phyloP scores from a whole-genome alignment of 2,329 filamentous ascomycete genomes.

The Cladophialophora chaetospira region DNA sequence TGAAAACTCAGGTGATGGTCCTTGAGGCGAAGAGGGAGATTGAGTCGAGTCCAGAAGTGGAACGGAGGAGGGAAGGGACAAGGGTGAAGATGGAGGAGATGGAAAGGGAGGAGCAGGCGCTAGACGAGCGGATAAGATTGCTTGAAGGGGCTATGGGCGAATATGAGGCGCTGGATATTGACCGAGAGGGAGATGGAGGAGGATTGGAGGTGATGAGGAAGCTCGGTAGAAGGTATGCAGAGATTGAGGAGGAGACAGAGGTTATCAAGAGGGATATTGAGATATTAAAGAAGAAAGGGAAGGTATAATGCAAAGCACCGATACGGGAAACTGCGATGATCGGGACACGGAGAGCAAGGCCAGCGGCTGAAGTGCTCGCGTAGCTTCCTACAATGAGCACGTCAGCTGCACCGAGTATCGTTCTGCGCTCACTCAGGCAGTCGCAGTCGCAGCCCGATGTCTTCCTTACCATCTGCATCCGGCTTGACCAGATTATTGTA shows the following conservation, averaged over 20 bases:
- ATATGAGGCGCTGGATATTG: conserved; percentile 38
- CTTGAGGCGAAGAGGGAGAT: conserved; percentile 41
- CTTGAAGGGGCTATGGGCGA: conserved; percentile 39
- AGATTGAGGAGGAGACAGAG: conserved; percentile 43
- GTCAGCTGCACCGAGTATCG: too few relatives aligned
- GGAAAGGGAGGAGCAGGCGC: conserved; percentile 40
- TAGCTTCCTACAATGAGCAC: too few relatives aligned
- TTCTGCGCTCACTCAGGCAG: too few relatives aligned
- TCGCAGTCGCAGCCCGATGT: too few relatives aligned
- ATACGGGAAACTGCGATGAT: not conserved
- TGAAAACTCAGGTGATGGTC: conserved; percentile 25
- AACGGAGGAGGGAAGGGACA: conserved; percentile 40
- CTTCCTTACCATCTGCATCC: too few relatives aligned
- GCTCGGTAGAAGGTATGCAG: conserved; percentile 43
- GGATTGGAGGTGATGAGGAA: conserved; percentile 36
- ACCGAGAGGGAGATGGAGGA: not conserved
- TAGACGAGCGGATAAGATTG: conserved; percentile 38
- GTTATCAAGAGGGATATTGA: conserved; percentile 40
- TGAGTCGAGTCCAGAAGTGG: conserved; percentile 40
- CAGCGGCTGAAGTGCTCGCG: not conserved
- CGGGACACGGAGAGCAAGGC: too few relatives aligned
- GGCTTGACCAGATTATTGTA: too few relatives aligned
- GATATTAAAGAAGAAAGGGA: conserved; percentile 28
- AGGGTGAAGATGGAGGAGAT: conserved; percentile 38
- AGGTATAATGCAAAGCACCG: not conserved